These are phyloP conservation scores for Nematocida sp. DNA, from an alignment of 371 early-diverging fungal genomes.

Conservation along the genomic window DNA sequence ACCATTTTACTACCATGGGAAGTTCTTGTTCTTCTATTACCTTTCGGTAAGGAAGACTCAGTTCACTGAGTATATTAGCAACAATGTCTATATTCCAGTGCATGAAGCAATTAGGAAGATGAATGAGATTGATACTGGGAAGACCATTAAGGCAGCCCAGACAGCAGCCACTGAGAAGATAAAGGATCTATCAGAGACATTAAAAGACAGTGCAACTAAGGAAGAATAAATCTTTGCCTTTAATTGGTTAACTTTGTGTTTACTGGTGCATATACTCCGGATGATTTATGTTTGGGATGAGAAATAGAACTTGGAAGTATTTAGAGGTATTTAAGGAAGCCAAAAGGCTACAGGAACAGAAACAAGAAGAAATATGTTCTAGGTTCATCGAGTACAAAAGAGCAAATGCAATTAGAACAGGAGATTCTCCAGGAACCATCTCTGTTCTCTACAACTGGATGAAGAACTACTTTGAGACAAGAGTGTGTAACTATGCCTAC, in stretches of 20 bases:
- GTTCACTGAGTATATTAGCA: conserved; percentile 39
- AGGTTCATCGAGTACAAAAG: conserved; percentile 4
- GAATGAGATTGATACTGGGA: conserved; percentile 36
- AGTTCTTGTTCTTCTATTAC: conserved; percentile 56
- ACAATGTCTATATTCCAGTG: background rate
- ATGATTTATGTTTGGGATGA: background rate
- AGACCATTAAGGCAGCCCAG: conserved; percentile 51
- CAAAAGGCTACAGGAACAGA: background rate
- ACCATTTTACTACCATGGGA: conserved; percentile 59
- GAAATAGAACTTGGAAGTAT: conserved; percentile 20
- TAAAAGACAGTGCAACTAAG: conserved; percentile 21
- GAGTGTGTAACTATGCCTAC: conserved; percentile 5
- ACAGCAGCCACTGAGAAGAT: conserved; percentile 31
- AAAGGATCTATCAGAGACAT: background rate
- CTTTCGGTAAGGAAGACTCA: conserved; percentile 26
- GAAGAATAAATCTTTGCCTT: conserved; percentile 39
- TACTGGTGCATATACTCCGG: background rate
- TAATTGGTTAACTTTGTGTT: conserved; percentile 10
- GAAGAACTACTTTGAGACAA: conserved; percentile 11
- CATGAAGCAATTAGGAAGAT: conserved; percentile 4
- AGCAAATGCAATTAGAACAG: background rate
- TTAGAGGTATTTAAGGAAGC: background rate
- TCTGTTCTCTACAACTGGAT: background rate
- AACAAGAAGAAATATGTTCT: background rate
- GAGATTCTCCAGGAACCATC: background rate